Evolutionary conservation across 805 yeast genomes (phyloP).

Genomic region (Myxozyma mucilagina): DNA sequence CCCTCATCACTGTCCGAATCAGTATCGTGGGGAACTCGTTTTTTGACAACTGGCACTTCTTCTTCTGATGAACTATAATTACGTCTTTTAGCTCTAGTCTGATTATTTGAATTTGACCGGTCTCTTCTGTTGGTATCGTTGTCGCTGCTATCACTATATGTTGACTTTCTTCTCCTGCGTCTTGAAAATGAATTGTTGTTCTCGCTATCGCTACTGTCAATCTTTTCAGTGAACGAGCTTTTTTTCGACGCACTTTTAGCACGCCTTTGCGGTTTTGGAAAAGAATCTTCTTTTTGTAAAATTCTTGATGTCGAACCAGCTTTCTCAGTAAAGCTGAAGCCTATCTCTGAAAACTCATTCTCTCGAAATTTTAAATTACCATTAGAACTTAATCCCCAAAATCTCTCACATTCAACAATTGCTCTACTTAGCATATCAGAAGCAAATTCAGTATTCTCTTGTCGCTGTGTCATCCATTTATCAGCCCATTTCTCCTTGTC

Average conservation of each 20-base stretch:
- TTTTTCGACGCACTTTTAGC: neutral
- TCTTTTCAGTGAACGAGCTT: neutral
- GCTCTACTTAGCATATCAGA: neutral
- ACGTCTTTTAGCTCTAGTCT: neutral
- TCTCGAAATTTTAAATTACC: neutral
- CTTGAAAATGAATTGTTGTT: neutral
- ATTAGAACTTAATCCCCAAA: conserved; percentile 5
- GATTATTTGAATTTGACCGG: neutral
- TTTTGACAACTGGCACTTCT: too few relatives aligned
- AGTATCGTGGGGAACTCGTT: too few relatives aligned
- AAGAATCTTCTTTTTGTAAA: neutral
- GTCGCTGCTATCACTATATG: neutral
- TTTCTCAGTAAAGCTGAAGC: neutral
- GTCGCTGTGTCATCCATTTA: conserved; percentile 1
- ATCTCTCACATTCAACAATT: neutral
- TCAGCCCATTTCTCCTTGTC: conserved; percentile 7
- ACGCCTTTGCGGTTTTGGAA: neutral
- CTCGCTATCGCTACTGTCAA: neutral
- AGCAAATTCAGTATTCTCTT: neutral
- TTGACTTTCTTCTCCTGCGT: neutral
- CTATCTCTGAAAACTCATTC: neutral
- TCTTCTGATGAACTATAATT: neutral
- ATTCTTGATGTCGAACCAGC: neutral
- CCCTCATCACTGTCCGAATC: too few relatives aligned
- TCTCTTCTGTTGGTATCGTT: neutral